A percentile compares a stretch with the other conserved stretches of the same genome.
Evolutionary conservation across 208 protist species (phyloP).

Genomic region (Leishmania arabica): DNA sequence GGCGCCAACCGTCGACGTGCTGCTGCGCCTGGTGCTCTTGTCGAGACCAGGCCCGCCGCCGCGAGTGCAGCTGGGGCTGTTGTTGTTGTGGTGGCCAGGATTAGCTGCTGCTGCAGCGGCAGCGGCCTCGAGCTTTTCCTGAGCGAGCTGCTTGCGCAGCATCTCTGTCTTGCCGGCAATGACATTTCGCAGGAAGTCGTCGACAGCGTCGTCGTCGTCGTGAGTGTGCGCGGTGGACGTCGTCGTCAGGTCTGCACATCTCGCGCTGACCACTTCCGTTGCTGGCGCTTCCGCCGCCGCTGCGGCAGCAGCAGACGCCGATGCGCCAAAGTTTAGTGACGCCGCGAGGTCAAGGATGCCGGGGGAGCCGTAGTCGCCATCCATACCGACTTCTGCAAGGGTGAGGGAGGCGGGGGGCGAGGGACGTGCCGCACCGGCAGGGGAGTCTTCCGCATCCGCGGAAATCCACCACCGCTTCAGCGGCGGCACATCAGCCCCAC

Average conservation of each 20-base stretch:
- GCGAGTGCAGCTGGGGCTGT: background rate
- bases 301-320: background rate
- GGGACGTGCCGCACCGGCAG: background rate
- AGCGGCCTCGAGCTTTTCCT: conserved; percentile 43
- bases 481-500: conserved; percentile 1
- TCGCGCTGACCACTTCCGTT: background rate
- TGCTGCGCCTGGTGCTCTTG: background rate
- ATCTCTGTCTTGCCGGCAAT: conserved; percentile 68
- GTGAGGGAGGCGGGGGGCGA: background rate
- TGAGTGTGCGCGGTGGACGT: background rate
- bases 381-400: background rate
- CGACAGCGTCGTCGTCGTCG: conserved; percentile 37
- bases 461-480: conserved; percentile 11
- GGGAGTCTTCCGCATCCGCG: background rate
- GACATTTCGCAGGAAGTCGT: conserved; percentile 68
- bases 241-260: background rate
- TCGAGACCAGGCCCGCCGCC: background rate
- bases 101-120: conserved; percentile 14
- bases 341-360: background rate
- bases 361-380: conserved; percentile 11
- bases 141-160: conserved; percentile 53
- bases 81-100: background rate
- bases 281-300: background rate
- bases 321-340: background rate
- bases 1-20: background rate